Base-by-base conservation (phyloP, 2,329 filamentous ascomycete species). In the Penicillium griseofulvum region DNA sequence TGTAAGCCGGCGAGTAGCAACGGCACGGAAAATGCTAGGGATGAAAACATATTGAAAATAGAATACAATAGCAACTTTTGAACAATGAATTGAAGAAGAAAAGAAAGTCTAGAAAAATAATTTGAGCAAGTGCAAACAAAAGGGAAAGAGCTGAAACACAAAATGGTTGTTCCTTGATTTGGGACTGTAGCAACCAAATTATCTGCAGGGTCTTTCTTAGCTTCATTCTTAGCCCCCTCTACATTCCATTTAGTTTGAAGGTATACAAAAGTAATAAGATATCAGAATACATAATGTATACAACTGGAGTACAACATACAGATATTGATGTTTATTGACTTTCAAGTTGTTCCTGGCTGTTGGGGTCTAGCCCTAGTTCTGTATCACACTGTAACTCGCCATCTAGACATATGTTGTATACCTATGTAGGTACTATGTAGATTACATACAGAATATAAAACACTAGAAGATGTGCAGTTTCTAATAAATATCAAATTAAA, bases 1-100 rank as follows among this genome's bases (percentile, higher is more conserved):
- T 68, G 65, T 39, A 71, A 56, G 51, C 63, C 60, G 29, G 65
- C 63, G 49, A 71, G 51, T 52, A 72, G 58, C 58, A 68, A 57
- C 24, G 62, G 60, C 36, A 54, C 53, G 11, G 60, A 49, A 41
- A 62, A 45, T 22, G 55, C 52, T 41, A 64, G 31, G n/a, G 61
- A 63, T 36, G 59, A 58, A 26, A 62, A 57, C 66, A 68, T 68
- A 48, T 38, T 38, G 33, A 14, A n/a, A 26, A 31, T 44, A 22
- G 11, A 39, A 48, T 34, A 8, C 22, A 22, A 19, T n/a, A 49
- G 4, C 16, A 49, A 36, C 44, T n/a, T n/a, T n/a, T n/a, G n/a
- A 17, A 31, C n/a, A 42, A 43, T 37, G 17, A 12, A 43, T 29
- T 36, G 37, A 34, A 39, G 36, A 34, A n/a, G 17, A 46, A 17